These are phyloP conservation scores for Boletus tomentosulus DNA, from an alignment of 768 basidiomycete genomes.

Conservation along the genomic window DNA sequence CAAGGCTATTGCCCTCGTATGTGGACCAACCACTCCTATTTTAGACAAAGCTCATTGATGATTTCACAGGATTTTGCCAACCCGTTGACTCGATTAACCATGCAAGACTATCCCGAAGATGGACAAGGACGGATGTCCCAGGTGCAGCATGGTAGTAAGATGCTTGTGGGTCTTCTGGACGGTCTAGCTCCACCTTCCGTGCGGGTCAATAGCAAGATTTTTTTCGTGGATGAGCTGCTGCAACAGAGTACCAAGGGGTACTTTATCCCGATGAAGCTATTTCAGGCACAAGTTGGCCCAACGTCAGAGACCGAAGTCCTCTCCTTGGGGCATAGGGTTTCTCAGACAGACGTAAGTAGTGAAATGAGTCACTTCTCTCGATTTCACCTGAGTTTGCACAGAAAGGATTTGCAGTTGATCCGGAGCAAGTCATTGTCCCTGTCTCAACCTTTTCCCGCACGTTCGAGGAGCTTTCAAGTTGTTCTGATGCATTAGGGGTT, in stretches of 20 bases:
- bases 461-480: conserved; percentile 10
- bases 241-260: neutral
- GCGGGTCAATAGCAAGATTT: conserved; percentile 10
- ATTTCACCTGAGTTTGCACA: neutral
- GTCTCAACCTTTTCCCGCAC: conserved; percentile 6
- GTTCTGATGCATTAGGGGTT: neutral
- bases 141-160: conserved; percentile 24
- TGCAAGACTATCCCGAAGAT: conserved; percentile 30
- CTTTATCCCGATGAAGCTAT: conserved; percentile 6
- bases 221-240: conserved; percentile 24
- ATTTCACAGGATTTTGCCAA: conserved; percentile 26
- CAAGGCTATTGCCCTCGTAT: no score
- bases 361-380: neutral
- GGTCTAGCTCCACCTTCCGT: conserved; percentile 23
- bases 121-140: neutral
- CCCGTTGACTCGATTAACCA: conserved; percentile 14
- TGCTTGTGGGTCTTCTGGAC: conserved; percentile 26
- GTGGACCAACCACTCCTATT: no score
- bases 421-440: neutral
- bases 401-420: conserved; percentile 8
- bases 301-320: neutral
- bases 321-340: no score
- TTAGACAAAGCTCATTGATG: neutral
- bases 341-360: no score
- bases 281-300: neutral